Evolutionary conservation across 345 rosid species (phyloP).

Genomic region (Salix brachista): DNA sequence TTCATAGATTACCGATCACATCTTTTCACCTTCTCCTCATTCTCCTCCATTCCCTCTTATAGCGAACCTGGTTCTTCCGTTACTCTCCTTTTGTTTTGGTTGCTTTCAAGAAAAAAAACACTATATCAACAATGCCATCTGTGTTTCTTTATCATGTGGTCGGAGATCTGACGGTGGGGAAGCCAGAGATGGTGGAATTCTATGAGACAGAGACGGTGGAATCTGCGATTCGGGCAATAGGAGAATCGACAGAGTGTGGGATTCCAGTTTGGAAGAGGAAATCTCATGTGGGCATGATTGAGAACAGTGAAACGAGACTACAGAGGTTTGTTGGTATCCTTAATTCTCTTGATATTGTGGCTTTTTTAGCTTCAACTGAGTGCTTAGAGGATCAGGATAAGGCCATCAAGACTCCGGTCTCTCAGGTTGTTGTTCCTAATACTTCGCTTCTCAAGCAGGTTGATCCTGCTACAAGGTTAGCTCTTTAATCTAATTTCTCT

Average conservation of each 20-base stretch:
- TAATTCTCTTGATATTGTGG: constrained; percentile 75
- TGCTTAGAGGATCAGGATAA: constrained; percentile 75
- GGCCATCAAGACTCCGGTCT: constrained; percentile 77
- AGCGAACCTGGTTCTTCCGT: constrained; percentile 15
- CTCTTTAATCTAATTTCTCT: not conserved
- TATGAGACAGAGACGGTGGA: constrained; percentile 80
- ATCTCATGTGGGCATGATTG: constrained; percentile 44
- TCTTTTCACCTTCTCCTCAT: constrained; percentile 66
- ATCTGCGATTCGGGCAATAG: constrained; percentile 73
- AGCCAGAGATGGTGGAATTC: constrained; percentile 89
- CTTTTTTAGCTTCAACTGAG: constrained; percentile 67
- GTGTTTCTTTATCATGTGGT: constrained; percentile 88
- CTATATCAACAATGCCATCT: constrained; percentile 56
- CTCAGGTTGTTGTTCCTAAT: constrained; percentile 60
- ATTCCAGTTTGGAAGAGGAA: constrained; percentile 90
- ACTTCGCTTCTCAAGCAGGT: constrained; percentile 64
- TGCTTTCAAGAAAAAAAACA: not conserved
- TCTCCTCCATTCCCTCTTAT: constrained; percentile 82
- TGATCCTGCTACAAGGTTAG: constrained; percentile 93
- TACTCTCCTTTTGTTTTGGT: not conserved
- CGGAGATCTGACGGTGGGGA: constrained; percentile 98
- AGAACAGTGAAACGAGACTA: constrained; percentile 66
- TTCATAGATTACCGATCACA: constrained; percentile 50
- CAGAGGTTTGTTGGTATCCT: constrained; percentile 87
- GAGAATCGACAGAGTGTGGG: constrained; percentile 88